Base-by-base conservation (phyloP, 257 asterid species). In the Mitragyna speciosa region DNA sequence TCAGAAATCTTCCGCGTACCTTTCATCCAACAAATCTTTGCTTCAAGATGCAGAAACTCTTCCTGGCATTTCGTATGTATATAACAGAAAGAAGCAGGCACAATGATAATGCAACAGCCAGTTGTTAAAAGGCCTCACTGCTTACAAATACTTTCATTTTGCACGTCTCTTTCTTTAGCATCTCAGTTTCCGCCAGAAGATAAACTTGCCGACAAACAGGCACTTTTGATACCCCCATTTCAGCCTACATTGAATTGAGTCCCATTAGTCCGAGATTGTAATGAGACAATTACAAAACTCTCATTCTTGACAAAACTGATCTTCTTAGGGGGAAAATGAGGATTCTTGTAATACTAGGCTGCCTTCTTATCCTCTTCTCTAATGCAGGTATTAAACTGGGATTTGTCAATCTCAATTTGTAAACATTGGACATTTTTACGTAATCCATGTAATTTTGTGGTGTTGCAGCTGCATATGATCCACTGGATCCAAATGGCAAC, bases 401-500 rank as follows among this genome's bases (percentile, higher is more conserved):
- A 3, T 20, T 72, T 63, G 17, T 70, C 59, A 15, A 39, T 43
- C 41, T 73, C 43, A 33, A 43, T 31, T 36, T 80, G 39, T 4
- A 56, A 43, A n/a, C 6, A 49, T 7, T 41, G 45, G 12, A 72
- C 33, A 19, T 31, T 12, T 78, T 30, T 78, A n/a, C 72, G 52
- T 41, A 19, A 65, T 73, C 5, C 41, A 51, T 0, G 6, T 33
- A 68, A 26, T 33, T 6, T 7, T 80, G 20, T 74, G 39, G 61
- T 26, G 7, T 74, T 80, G 84, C 92, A 91, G 98, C 72, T 75
- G 97, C 97, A 7, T 95, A 92, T 83, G 99, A 95, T 80, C 94
- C 99, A 30, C 76, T 93, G 85, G 99, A 95, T 91, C 99, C 99
- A 0, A 90, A 74, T 33, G 99, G 99, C 71, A 93, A 95, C 87